Base-by-base conservation (phyloP, 2,329 filamentous ascomycete species). In the Neofusicoccum laricinum region DNA sequence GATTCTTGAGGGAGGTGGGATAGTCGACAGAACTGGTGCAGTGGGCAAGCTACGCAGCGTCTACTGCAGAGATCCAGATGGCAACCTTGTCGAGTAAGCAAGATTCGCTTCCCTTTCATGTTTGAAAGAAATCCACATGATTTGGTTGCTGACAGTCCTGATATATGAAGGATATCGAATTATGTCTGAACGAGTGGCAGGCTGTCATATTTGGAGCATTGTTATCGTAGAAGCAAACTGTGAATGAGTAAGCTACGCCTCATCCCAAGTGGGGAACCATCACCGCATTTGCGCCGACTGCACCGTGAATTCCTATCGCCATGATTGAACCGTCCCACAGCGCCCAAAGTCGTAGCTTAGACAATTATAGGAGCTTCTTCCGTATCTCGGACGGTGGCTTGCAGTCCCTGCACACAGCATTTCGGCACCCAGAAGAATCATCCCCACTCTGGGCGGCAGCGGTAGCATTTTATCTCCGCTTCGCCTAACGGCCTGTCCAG, bases 1-100 rank as follows among this genome's bases (percentile, higher is more conserved):
- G 15, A 40, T 59, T 5, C 32, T 59, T 11, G 55, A 59, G 32
- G 55, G 40, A 7, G 55, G 55, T 10, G 55, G 55, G 4, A 21
- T 59, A 4, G 55, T 59, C 2, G 55, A 59, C 30, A 59, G 55
- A 4, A 59, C 41, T 1, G 66, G 67, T 3, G 67, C 67, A 10
- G 17, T 57, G 7, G 66, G 67, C 4, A 61, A 65, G 12, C 32
- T 68, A 4, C 58, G 63, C 17, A 68, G 67, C 19, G 64, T 67
- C 36, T 68, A 67, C 36, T 64, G 64, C n/a, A 65, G 67, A 36
- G 67, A 68, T 25, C 66, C 66, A 21, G 66, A 67, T 48, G 66
- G 67, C 25, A 66, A 68, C 41, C 41, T 68, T 5, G 65, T 68
- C 12, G 67, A 68, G 67, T 68, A 43, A 59, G 66, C 14, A 12